Base-by-base conservation (phyloP, 306 rosid species). In the Rosa multiflora region DNA sequence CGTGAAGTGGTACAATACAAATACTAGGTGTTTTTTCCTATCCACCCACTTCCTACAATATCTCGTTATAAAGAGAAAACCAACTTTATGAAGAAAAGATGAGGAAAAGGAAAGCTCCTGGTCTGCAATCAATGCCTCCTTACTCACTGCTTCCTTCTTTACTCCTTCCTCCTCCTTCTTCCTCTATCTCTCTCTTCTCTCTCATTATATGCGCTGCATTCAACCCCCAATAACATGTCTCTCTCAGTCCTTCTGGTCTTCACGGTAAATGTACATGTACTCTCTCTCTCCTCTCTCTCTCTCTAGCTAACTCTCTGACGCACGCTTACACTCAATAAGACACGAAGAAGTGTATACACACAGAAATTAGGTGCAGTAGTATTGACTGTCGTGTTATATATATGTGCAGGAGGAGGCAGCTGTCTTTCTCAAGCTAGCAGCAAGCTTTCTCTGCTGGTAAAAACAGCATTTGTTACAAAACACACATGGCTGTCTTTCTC, bases 1-100 rank as follows among this genome's bases (percentile, higher is more conserved):
- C 94, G 94, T 92, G 96, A 92, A 94, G 91, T 82, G 86, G 90
- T 88, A 87, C 86, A 83, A 80, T 74, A 58, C 67, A 3, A 35
- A 67, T 79, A 18, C 79, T 73, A 76, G 58, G 81, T 83, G 59
- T 86, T 78, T 85, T 79, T 87, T 79, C 67, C 76, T 63, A 77
- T 85, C 90, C 94, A 89, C 89, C 84, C 81, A 80, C 83, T 79
- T 76, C 82, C 79, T 77, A 74, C 86, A 80, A 83, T 77, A 88
- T 88, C 77, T 72, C 67, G 72, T 74, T 80, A 85, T 78, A 83
- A 83, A 87, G 83, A 76, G 42, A 67, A 67, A 67, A 46, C 51
- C 55, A 79, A 75, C 98, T 89, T 90, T 91, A 76, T 56, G 84
- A 85, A 75, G 67, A 83, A 88, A 89, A 83, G 89, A 69, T 74